Conservation (phyloP, 2,329 filamentous ascomycete genomes). For the Xylaria sp. region DNA sequence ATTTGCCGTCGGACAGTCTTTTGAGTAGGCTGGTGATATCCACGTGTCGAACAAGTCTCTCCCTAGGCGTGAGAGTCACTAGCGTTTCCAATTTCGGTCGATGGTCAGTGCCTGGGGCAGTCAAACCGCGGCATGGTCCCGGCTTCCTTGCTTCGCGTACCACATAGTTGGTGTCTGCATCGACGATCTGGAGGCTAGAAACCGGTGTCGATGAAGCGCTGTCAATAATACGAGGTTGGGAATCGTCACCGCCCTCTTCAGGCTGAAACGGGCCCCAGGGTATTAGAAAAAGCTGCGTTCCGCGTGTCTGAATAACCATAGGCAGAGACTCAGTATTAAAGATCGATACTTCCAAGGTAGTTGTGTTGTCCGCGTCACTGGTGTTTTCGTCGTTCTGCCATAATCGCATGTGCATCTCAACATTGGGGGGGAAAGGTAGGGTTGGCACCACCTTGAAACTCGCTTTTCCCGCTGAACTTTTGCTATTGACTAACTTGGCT, state of each 20-base stretch:
- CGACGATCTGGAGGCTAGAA: constrained; percentile 8
- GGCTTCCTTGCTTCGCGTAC: constrained; percentile 10
- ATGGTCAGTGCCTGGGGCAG: not conserved
- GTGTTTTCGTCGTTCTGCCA: not conserved
- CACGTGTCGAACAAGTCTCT: constrained; percentile 23
- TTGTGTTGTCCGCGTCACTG: not conserved
- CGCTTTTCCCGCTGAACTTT: constrained; percentile 21
- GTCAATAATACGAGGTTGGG: constrained; percentile 14
- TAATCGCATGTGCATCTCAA: constrained; percentile 23
- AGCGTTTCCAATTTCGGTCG: constrained; percentile 20
- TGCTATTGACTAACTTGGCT: constrained; percentile 26
- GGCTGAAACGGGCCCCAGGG: constrained; percentile 28
- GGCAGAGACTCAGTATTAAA: constrained; percentile 19
- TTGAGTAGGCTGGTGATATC: constrained; percentile 25
- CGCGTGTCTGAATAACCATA: constrained; percentile 26
- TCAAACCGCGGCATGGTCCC: constrained; percentile 13
- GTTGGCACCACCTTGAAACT: constrained; percentile 26
- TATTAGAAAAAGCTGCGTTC: constrained; percentile 22
- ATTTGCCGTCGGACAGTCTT: constrained; percentile 25
- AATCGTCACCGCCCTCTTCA: not conserved
- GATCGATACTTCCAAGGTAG: constrained; percentile 16
- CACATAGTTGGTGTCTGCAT: constrained; percentile 16
- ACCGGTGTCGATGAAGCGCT: not conserved
- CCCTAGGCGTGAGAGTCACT: constrained; percentile 21
- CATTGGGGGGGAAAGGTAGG: constrained; percentile 21